These are phyloP conservation scores for Taphrina populina DNA, from an alignment of 1,139 yeast genomes.

Conservation along the genomic window DNA sequence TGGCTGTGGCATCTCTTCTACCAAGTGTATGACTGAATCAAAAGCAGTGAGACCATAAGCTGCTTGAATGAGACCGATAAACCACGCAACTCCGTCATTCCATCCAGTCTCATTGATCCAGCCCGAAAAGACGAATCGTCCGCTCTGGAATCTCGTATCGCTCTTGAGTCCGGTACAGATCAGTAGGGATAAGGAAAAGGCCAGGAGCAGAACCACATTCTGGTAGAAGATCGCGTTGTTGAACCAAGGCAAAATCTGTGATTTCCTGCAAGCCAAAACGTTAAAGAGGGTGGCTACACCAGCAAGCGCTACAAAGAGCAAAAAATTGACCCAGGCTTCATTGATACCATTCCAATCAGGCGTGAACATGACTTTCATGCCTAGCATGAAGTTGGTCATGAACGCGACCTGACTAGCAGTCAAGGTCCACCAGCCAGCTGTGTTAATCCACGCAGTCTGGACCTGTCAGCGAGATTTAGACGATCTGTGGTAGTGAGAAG, in stretches of 20 bases:
- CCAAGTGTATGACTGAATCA: constrained; percentile 76
- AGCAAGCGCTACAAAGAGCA: constrained; percentile 12
- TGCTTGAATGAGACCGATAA: constrained; percentile 29
- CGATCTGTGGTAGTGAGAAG: neutral
- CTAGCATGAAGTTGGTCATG: constrained; percentile 16
- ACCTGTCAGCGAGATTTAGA: neutral
- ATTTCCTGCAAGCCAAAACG: constrained; percentile 17
- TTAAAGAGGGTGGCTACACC: constrained; percentile 18
- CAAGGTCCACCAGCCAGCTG: constrained; percentile 32
- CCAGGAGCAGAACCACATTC: constrained; percentile 11
- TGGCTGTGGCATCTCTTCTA: constrained; percentile 72
- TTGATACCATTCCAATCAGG: constrained; percentile 21
- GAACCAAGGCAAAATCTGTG: constrained; percentile 12
- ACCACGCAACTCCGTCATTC: constrained; percentile 37
- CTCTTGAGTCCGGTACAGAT: constrained; percentile 21
- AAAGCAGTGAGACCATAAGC: constrained; percentile 76
- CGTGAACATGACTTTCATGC: constrained; percentile 22
- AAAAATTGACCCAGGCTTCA: constrained; percentile 14
- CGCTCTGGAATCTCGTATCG: constrained; percentile 21
- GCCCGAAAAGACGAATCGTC: constrained; percentile 35
- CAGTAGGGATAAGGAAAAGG: constrained; percentile 20
- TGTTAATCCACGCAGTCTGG: constrained; percentile 38
- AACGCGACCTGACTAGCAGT: constrained; percentile 40
- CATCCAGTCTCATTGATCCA: constrained; percentile 41
- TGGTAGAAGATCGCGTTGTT: constrained; percentile 26